These are phyloP conservation scores for Raffaelea albimanens DNA, from an alignment of 2,329 filamentous ascomycete genomes.

Conservation along the genomic window DNA sequence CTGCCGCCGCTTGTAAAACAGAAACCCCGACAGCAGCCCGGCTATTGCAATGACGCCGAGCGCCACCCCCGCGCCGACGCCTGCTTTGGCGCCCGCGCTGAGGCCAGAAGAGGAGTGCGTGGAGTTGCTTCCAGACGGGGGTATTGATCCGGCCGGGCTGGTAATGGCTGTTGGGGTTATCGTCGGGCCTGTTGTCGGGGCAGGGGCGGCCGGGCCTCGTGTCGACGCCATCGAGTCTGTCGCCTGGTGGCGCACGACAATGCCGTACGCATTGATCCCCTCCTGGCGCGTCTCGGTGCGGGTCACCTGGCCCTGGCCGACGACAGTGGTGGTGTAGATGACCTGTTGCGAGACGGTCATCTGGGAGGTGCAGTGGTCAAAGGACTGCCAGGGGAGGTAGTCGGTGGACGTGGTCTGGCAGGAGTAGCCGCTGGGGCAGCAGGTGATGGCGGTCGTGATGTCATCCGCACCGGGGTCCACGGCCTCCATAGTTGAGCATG, in stretches of 20 bases:
- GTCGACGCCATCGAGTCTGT: neutral
- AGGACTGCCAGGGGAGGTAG: constrained; percentile 2
- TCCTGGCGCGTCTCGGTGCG: neutral
- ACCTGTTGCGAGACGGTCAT: neutral
- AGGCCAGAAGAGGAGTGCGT: no score
- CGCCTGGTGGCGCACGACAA: constrained; percentile 7
- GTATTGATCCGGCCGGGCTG: no score
- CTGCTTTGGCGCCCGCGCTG: constrained; percentile 24
- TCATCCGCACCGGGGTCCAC: neutral
- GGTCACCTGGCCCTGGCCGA: neutral
- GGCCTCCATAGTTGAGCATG: neutral
- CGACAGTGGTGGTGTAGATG: constrained; percentile 3
- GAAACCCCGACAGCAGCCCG: constrained; percentile 15
- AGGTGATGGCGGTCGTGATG: constrained; percentile 3
- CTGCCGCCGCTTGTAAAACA: constrained; percentile 2
- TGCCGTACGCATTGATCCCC: constrained; percentile 9
- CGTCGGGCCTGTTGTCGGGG: neutral
- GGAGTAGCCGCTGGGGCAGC: constrained; percentile 6
- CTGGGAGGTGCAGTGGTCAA: constrained; percentile 2
- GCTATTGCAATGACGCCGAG: constrained; percentile 22
- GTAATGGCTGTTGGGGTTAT: neutral
- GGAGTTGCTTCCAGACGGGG: no score
- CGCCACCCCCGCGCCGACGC: constrained; percentile 24
- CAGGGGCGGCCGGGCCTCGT: neutral
- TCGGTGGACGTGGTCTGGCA: constrained; percentile 2